Base-by-base conservation (phyloP, 192 early-diverging fungal genomes). In the Coemansia sp. region DNA sequence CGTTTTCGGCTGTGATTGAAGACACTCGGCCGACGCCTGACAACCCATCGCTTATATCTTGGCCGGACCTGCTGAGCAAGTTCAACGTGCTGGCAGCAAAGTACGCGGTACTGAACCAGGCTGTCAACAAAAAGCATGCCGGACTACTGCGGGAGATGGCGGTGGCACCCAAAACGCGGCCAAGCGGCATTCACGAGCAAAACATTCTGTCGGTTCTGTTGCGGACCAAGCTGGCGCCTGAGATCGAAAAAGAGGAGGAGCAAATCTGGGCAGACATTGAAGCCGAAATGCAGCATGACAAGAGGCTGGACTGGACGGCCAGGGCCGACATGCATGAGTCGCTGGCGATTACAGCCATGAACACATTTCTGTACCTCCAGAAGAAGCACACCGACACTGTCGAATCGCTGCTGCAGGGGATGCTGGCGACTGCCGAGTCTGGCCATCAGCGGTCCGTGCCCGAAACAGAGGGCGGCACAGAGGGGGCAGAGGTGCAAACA, bases 51-150 rank as follows among this genome's bases (percentile, higher is more conserved):
- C 40, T 72, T 12, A 52, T 74, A 44, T 61, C 71, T 4, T 82
- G 80, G 80, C 80, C 80, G 5, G 75, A 75, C 36, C 53, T 82
- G 27, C 57, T 82, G 10, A 82, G 71, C 80, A 82, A 82, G 56
- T 82, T 82, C 60, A 82, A 82, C 41, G 68, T 82, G 19, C 60
- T 82, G 42, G 80, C 71, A 0, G 75, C 74, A 32, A 73, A 74
- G 53, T 82, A 71, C 63, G 68, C 70, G n/a, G 56, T 69, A 3
- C 55, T 82, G 26, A 78, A 60, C 43, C 80, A 73, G 29, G 71
- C 69, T 5, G 62, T 78, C 1, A 67, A 55, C 32, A 62, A 69
- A 15, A 70, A 74, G 55, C 68, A 74, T 33, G 70, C 68, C 2
- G 34, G 37, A 17, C 55, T 70, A 40, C 72, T 82, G 14, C 60